Evolutionary conservation across 805 yeast species (phyloP), one percentile per base, ranked within the genome.

Genomic region (Lachancea sp.): DNA sequence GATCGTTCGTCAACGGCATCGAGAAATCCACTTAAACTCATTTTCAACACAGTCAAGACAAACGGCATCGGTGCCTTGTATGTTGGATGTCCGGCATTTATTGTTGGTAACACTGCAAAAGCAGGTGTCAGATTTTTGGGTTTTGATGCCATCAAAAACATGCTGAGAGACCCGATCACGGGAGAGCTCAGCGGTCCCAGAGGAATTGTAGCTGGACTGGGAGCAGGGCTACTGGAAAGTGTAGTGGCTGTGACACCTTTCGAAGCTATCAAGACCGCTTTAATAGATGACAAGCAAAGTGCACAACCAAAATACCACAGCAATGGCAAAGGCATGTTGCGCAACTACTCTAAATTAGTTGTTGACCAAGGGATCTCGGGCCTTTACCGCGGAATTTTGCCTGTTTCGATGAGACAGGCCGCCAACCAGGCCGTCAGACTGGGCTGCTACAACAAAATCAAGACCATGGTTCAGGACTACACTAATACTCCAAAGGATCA

Each of bases 21-120:
- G 2, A 72, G 90, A 53, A 91, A 93, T 60, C 99, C 99, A 29
- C 64, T 91, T 45, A 83, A 80, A 11, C 73, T 91, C 47, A 85
- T 93, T 49, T 78, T 78, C 62, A 82, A 78, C 46, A 79, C 85
- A 6, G 89, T 86, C 13, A 79, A 73, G 54, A 74, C 77, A 2
- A 95, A 90, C 61, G 98, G 99, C 18, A 62, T 84, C 0, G 69
- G 78, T 4, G 71, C 96, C 0, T 67, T 91, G 40, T 91, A 91
- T 62, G 90, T 90, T 4, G 99, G 99, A 13, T 91, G 98, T 71
- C 95, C 96, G 1, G 96, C 97, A 0, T 87, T 89, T 59, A 95
- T 91, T 27, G 83, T 90, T 31, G 99, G 99, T 32, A 91, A 91
- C 64, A 90, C 98, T 0, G 93, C 86, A 46, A 91, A 93, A 65